These are phyloP conservation scores for Lepiota brunneoincarnata DNA, from an alignment of 768 basidiomycete genomes.

Conservation along the genomic window DNA sequence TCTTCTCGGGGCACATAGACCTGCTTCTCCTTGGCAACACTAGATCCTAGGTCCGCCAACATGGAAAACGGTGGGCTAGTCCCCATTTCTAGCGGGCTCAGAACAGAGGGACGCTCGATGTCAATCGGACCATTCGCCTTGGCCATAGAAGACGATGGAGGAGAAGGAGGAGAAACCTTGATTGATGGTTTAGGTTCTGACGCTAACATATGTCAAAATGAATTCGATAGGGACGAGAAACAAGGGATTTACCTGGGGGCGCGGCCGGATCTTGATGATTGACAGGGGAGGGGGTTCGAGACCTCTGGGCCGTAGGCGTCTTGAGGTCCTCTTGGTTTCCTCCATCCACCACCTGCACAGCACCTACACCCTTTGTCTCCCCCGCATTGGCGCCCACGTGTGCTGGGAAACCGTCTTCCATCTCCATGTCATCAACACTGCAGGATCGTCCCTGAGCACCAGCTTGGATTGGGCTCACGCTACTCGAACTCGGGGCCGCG, in stretches of 20 bases:
- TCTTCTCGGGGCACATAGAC: not conserved
- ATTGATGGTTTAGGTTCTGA: no score
- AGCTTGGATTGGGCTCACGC: not conserved
- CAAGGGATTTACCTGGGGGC: no score
- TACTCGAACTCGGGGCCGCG: conserved; percentile 37
- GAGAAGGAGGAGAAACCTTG: no score
- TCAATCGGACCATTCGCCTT: conserved; percentile 7
- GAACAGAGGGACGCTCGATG: conserved; percentile 5
- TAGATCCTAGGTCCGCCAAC: conserved; percentile 15
- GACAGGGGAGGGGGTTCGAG: conserved; percentile 3
- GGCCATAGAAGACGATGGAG: no score
- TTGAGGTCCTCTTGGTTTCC: not conserved
- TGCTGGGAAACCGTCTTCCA: not conserved
- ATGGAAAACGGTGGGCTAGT: conserved; percentile 31
- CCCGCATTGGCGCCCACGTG: not conserved
- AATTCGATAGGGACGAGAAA: no score
- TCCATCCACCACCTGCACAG: no score
- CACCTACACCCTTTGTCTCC: not conserved
- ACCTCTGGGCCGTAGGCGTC: not conserved
- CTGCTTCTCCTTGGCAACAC: not conserved
- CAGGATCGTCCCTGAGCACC: not conserved
- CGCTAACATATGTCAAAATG: no score
- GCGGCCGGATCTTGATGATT: not conserved
- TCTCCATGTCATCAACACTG: not conserved
- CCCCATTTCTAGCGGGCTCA: conserved; percentile 20